These are phyloP conservation scores for Aureobasidium zeae DNA, from an alignment of 2,329 filamentous ascomycete genomes.

Conservation along the genomic window DNA sequence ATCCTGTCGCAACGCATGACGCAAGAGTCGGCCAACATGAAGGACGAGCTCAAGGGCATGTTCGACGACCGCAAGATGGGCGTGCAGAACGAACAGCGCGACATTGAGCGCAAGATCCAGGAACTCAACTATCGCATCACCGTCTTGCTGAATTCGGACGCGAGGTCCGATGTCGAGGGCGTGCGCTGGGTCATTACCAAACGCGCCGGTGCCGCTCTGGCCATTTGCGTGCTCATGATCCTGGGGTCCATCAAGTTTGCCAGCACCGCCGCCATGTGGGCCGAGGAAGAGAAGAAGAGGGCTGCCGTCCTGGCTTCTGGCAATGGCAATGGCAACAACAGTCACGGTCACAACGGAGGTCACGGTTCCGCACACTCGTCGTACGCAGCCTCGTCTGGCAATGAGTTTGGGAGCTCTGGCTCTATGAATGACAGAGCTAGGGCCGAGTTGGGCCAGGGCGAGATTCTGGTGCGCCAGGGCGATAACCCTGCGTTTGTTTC, in stretches of 20 bases:
- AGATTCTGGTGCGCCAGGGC: constrained; percentile 27
- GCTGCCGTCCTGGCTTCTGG: constrained; percentile 16
- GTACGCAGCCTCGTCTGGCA: too few species aligned
- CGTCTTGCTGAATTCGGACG: constrained; percentile 78
- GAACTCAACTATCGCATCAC: constrained; percentile 96
- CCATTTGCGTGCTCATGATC: constrained; percentile 37
- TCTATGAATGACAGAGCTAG: constrained; percentile 4
- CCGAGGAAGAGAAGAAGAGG: constrained; percentile 33
- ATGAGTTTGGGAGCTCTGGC: background rate
- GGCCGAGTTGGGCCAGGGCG: constrained; percentile 17
- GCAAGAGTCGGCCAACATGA: constrained; percentile 72
- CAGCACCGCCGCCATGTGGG: constrained; percentile 32
- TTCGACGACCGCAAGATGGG: constrained; percentile 95
- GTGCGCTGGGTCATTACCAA: constrained; percentile 74
- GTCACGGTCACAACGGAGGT: too few species aligned
- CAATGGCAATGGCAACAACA: background rate
- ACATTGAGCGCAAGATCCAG: constrained; percentile 79
- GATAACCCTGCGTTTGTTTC: constrained; percentile 27
- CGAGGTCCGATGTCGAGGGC: constrained; percentile 83
- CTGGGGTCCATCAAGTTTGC: constrained; percentile 34
- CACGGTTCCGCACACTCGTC: too few species aligned
- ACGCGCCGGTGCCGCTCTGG: constrained; percentile 53
- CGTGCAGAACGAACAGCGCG: constrained; percentile 77
- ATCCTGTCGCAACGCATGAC: constrained; percentile 76
- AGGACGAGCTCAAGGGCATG: constrained; percentile 87